Evolutionary conservation across 2,329 filamentous ascomycete species (phyloP).

Genomic region (Leptographium radiaticola): DNA sequence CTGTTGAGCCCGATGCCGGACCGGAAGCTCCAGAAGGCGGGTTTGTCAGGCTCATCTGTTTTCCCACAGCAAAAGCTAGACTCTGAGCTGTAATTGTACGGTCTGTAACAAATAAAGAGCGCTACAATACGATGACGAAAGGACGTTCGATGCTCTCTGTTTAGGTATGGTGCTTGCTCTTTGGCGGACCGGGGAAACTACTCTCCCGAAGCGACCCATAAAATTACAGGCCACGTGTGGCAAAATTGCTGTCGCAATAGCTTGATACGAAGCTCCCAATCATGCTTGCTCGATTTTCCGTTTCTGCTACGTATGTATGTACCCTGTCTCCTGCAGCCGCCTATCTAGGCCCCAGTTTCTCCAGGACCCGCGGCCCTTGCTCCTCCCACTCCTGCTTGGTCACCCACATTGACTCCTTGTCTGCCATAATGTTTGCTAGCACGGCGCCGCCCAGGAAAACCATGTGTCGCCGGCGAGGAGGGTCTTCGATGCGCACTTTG

Average conservation of each 20-base stretch:
- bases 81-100: neutral
- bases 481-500: conserved; percentile 98
- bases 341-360: conserved; percentile 76
- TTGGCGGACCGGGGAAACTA: neutral
- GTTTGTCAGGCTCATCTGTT: conserved; percentile 39
- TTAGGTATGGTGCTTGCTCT: neutral
- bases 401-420: conserved; percentile 99
- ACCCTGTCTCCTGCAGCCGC: neutral
- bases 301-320: neutral
- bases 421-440: conserved; percentile 95
- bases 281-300: neutral
- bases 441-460: conserved; percentile 96
- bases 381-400: conserved; percentile 95
- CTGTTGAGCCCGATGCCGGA: conserved; percentile 30
- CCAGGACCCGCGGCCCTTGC: conserved; percentile 68
- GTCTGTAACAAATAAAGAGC: neutral
- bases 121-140: too few relatives aligned
- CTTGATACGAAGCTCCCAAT: neutral
- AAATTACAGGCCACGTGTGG: neutral
- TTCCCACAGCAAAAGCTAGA: neutral
- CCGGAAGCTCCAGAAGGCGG: conserved; percentile 36
- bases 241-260: too few relatives aligned
- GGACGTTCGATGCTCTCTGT: neutral
- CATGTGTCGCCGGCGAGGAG: conserved; percentile 92
- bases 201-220: neutral